A percentile compares a stretch with the other conserved stretches of the same genome.
These are phyloP conservation scores for Fusarium sp. DNA, from an alignment of 2,329 filamentous ascomycete genomes.

Conservation along the genomic window DNA sequence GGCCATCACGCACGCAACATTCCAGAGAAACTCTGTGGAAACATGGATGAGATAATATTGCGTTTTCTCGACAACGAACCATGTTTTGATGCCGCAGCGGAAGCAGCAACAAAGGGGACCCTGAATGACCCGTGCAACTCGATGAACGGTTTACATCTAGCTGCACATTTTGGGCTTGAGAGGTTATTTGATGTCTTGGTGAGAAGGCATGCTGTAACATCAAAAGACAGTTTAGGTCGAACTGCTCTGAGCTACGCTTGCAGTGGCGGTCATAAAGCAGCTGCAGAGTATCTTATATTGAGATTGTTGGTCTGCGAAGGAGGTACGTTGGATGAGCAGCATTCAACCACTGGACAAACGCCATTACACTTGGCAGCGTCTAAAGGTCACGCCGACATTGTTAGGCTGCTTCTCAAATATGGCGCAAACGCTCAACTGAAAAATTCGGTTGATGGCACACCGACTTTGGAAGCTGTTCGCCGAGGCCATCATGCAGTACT, in stretches of 20 bases:
- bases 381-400: not conserved
- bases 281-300: not conserved
- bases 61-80: not conserved
- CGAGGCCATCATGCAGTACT: too few species aligned
- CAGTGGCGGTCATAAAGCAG: not conserved
- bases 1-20: not conserved
- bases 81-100: not conserved
- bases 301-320: not conserved
- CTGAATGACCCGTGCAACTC: not conserved
- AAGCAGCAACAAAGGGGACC: too few species aligned
- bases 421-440: not conserved
- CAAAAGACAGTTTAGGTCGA: not conserved
- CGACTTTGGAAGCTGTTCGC: not conserved
- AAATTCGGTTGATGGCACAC: not conserved
- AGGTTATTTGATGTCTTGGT: not conserved
- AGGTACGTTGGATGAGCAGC: not conserved
- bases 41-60: not conserved
- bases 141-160: not conserved
- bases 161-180: not conserved
- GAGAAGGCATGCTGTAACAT: not conserved
- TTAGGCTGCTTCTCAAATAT: not conserved
- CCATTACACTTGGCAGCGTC: not conserved
- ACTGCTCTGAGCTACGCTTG: not conserved
- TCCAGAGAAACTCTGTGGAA: not conserved
- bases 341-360: not conserved